A percentile compares a stretch with the other conserved stretches of the same genome.
phyloP scores from a whole-genome alignment of 768 basidiomycete species.

The Pleurotus tuoliensis region DNA sequence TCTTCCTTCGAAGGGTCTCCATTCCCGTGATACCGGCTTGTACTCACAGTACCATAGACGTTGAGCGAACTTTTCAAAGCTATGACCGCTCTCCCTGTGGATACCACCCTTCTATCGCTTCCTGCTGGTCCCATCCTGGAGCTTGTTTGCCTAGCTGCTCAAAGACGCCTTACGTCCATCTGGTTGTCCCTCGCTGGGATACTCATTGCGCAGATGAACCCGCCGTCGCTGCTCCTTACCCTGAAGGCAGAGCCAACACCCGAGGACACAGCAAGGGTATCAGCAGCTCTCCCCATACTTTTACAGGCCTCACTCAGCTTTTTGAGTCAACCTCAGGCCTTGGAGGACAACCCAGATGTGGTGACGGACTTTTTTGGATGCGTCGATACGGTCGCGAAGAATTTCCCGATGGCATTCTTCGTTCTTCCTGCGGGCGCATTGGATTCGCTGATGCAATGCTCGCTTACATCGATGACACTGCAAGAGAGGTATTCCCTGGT shows the following conservation, averaged over 20 bases:
- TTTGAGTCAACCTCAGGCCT: conserved; percentile 55
- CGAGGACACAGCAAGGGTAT: conserved; percentile 56
- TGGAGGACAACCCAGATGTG: conserved; percentile 91
- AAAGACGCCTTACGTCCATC: conserved; percentile 69
- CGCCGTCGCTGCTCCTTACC: conserved; percentile 49
- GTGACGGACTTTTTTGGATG: conserved; percentile 87
- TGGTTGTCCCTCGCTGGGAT: conserved; percentile 86
- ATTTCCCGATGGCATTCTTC: conserved; percentile 60
- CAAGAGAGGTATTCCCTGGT: conserved; percentile 87
- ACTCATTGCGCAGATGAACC: conserved; percentile 78
- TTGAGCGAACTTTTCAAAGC: conserved; percentile 83
- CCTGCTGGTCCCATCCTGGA: conserved; percentile 80
- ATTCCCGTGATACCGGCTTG: background rate
- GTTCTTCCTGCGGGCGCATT: conserved; percentile 59
- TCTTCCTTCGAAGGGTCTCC: background rate
- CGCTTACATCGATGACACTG: conserved; percentile 59
- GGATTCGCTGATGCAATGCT: conserved; percentile 66
- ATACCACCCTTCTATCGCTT: conserved; percentile 75
- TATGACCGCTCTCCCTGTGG: conserved; percentile 76
- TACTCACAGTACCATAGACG: conserved; percentile 38
- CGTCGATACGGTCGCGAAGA: conserved; percentile 69
- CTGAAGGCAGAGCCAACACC: conserved; percentile 49
- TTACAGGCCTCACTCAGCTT: conserved; percentile 52
- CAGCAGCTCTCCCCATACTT: conserved; percentile 50
- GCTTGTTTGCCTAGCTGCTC: conserved; percentile 68